Percentiles rank a stretch among this genome's conserved stretches.
phyloP scores from a whole-genome alignment of 345 rosid genomes.

The Combretum micranthum region DNA sequence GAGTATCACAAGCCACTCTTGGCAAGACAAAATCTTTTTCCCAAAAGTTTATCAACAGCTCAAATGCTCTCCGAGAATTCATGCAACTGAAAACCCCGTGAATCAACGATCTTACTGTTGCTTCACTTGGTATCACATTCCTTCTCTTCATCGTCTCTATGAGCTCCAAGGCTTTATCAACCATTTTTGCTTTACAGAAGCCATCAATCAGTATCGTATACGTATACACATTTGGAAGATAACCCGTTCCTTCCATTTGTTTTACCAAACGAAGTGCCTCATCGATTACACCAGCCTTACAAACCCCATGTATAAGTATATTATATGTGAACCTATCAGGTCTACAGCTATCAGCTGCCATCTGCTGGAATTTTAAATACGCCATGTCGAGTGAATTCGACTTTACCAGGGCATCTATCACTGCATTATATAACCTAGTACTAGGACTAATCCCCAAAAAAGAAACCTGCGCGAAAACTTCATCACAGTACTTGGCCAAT shows the following conservation, averaged over 20 bases:
- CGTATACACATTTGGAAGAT: conserved; percentile 61
- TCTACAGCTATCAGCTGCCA: conserved; percentile 65
- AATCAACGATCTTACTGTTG: conserved; percentile 71
- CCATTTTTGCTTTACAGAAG: conserved; percentile 62
- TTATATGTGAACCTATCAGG: conserved; percentile 91
- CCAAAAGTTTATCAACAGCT: conserved; percentile 38
- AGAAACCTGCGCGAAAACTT: conserved; percentile 72
- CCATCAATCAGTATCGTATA: conserved; percentile 80
- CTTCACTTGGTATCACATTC: conserved; percentile 62
- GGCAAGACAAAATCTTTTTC: conserved; percentile 39
- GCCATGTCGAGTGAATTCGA: conserved; percentile 83
- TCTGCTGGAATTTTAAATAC: conserved; percentile 86
- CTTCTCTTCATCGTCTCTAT: conserved; percentile 50
- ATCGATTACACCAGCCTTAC: conserved; percentile 67
- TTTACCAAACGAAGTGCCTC: conserved; percentile 77
- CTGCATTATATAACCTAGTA: conserved; percentile 79
- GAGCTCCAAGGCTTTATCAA: conserved; percentile 56
- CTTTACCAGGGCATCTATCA: conserved; percentile 76
- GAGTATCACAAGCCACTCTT: conserved; percentile 48
- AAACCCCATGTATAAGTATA: conserved; percentile 83
- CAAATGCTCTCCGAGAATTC: conserved; percentile 47
- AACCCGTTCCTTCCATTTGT: conserved; percentile 76
- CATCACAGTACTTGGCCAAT: conserved; percentile 72
- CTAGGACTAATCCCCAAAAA: conserved; percentile 67
- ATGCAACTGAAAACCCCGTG: conserved; percentile 61